Percentiles rank a stretch among this genome's conserved stretches.
These are phyloP conservation scores for Solanum lycopersicoides DNA, from an alignment of 257 asterid genomes.

Conservation along the genomic window DNA sequence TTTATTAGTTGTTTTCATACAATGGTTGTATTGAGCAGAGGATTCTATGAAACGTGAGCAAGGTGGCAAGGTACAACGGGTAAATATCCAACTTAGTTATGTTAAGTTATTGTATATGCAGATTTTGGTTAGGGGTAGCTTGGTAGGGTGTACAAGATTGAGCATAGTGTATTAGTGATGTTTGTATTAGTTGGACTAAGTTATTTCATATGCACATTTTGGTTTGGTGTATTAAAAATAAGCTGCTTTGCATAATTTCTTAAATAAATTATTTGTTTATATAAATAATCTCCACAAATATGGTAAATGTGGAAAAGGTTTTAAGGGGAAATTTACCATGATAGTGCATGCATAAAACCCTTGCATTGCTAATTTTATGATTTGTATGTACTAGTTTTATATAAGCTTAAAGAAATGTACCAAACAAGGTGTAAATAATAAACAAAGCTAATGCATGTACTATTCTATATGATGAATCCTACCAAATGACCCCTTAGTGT, in stretches of 20 bases:
- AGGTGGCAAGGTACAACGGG: conserved; percentile 81
- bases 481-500: background rate
- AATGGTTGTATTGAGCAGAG: conserved; percentile 33
- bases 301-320: background rate
- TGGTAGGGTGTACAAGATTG: background rate
- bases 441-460: background rate
- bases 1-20: background rate
- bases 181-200: background rate
- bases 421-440: background rate
- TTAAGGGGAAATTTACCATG: background rate
- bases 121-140: background rate
- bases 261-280: background rate
- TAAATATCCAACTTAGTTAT: conserved; percentile 44
- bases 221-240: background rate
- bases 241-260: background rate
- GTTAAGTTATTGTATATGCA: background rate
- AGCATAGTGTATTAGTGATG: background rate
- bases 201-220: background rate
- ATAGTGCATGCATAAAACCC: background rate
- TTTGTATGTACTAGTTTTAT: background rate
- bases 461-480: background rate
- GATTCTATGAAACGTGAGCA: conserved; percentile 83
- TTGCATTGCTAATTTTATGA: background rate
- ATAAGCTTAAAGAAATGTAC: background rate
- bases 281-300: background rate